These are phyloP conservation scores for Globisporangium spiculum DNA, from an alignment of 352 stramenopile species.

Conservation along the genomic window DNA sequence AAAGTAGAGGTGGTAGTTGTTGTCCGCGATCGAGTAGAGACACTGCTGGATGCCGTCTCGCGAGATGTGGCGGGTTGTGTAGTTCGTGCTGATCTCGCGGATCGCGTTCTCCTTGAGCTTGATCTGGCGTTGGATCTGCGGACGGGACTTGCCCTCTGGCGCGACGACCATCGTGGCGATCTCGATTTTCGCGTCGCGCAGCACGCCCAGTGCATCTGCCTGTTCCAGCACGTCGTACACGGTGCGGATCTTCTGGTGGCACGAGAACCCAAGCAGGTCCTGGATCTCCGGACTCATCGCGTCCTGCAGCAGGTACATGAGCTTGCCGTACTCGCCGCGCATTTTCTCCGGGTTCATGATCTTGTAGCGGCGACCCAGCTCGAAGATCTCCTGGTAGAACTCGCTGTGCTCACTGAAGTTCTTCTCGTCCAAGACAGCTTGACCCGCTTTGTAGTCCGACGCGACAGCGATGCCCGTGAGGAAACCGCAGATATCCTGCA, in stretches of 20 bases:
- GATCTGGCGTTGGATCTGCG: slow-evolving; percentile 91
- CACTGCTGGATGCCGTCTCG: slow-evolving; percentile 92
- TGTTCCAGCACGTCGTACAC: slow-evolving; percentile 89
- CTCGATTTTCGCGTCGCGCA: slow-evolving; percentile 89
- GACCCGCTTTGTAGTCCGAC: slow-evolving; percentile 87
- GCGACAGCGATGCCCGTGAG: slow-evolving; percentile 90
- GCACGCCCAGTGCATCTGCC: slow-evolving; percentile 61
- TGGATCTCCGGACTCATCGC: slow-evolving; percentile 80
- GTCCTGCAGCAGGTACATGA: slow-evolving; percentile 94
- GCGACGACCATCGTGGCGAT: slow-evolving; percentile 94
- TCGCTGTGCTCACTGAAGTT: slow-evolving; percentile 86
- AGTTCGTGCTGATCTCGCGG: slow-evolving; percentile 78
- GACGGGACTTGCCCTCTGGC: slow-evolving; percentile 84
- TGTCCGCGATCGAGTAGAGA: slow-evolving; percentile 96
- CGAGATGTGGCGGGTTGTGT: slow-evolving; percentile 43
- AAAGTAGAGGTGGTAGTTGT: slow-evolving; percentile 97
- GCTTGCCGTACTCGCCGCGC: slow-evolving; percentile 95
- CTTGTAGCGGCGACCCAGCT: slow-evolving; percentile 95
- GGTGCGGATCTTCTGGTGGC: slow-evolving; percentile 81
- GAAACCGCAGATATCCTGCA: slow-evolving; percentile 91
- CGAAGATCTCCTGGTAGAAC: slow-evolving; percentile 92
- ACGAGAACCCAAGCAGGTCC: slow-evolving; percentile 85
- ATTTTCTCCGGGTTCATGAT: slow-evolving; percentile 99
- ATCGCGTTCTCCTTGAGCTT: slow-evolving; percentile 92
- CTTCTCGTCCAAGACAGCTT: slow-evolving; percentile 86